Evolutionary conservation across 2,329 filamentous ascomycete species (phyloP).

Genomic region (Cytospora leucostoma): DNA sequence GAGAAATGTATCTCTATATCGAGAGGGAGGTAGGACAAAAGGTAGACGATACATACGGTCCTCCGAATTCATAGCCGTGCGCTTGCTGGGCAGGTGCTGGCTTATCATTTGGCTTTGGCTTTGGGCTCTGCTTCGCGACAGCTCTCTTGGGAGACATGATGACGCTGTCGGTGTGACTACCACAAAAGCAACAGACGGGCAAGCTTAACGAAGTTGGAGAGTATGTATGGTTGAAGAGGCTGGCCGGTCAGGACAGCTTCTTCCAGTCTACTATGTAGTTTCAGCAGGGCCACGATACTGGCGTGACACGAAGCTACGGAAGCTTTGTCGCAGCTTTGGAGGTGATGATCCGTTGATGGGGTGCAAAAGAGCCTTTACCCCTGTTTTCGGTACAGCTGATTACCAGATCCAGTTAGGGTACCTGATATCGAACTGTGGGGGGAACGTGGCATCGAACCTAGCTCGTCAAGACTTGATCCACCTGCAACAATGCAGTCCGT

Average conservation of each 20-base stretch:
- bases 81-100: slow-evolving; percentile 32
- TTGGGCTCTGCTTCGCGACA: slow-evolving; percentile 26
- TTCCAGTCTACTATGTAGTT: neutral
- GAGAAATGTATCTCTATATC: neutral
- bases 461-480: neutral
- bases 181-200: neutral
- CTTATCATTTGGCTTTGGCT: neutral
- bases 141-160: slow-evolving; percentile 18
- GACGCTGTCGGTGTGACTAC: neutral
- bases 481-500: neutral
- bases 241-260: neutral
- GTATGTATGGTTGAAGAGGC: neutral
- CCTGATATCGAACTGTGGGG: neutral
- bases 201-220: neutral
- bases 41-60: slow-evolving; percentile 45
- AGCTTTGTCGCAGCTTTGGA: neutral
- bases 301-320: neutral
- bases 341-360: neutral
- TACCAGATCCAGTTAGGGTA: slow-evolving; percentile 13
- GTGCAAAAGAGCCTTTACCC: neutral
- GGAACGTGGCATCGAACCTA: neutral
- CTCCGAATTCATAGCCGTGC: slow-evolving; percentile 55
- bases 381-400: neutral
- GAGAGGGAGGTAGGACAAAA: neutral
- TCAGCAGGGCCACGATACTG: neutral